Evolutionary conservation across 805 yeast genomes (phyloP), one percentile per base, ranked within the genome.

Genomic region (Starmerella vitae): DNA sequence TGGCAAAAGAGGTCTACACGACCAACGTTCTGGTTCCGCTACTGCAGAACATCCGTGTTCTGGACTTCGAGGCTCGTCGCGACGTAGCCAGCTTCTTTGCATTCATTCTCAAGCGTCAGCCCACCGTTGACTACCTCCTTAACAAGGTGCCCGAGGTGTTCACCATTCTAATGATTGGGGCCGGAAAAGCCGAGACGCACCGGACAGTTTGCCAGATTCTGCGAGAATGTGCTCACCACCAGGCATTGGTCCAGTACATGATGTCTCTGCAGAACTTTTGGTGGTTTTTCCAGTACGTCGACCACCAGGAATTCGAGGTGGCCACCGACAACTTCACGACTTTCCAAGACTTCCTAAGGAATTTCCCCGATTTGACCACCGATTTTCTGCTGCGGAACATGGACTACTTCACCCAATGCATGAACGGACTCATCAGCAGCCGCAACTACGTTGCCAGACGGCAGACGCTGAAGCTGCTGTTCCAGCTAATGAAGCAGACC

Each of bases 381-480:
- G 83, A 74, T 38, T 88, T 88, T 60, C 69, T 88, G 49, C 64
- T 57, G 17, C 55, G 53, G 2, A 73, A 83, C 54, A 64, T 74
- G 38, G 72, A 66, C 3, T 56, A 54, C 25, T 83, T 91, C 58
- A 76, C 76, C 17, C 55, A 57, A 25, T 62, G 65, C 45, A 77
- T 84, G 48, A 85, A 83, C 56, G 67, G 67, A 39, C 62, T 88
- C 43, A 76, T 91, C 44, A 71, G 74, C 33, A 78, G 83, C 33
- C 72, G 75, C 13, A 85, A 81, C 58, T 91, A 91, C 58, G 96
- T 91, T 22, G 84, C 93, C 2, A 84, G 85, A 56, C 73, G 98
- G 46, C 97, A 88, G 60, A 76, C 93, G 25, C 73, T 85, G 25
- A 79, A 62, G 51, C 63, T 91, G 24, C 65, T 86, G 42, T 71